A percentile compares a stretch with the other conserved stretches of the same genome.
Conservation (phyloP, 1,284 basidiomycete species). For the Trichosporon faecale region DNA sequence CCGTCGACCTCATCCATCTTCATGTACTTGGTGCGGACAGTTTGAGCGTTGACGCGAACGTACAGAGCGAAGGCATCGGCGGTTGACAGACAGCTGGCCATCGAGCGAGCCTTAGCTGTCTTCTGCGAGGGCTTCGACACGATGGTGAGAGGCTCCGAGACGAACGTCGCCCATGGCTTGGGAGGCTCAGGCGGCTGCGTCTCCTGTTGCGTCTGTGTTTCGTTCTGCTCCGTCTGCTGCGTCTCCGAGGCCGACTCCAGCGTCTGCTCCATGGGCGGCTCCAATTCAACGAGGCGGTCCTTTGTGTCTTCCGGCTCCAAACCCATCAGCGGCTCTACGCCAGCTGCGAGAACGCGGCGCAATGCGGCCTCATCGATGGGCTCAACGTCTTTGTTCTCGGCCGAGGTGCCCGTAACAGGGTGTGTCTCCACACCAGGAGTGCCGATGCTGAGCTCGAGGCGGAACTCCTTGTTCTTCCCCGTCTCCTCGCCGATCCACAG, state of each 20-base stretch:
- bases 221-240: background rate
- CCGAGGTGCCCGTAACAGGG: background rate
- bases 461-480: slow-evolving; percentile 41
- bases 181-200: background rate
- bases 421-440: slow-evolving; percentile 21
- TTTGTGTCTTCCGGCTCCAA: slow-evolving; percentile 2
- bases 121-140: slow-evolving; percentile 97
- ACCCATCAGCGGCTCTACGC: slow-evolving; percentile 13
- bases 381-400: background rate
- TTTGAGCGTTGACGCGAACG: slow-evolving; percentile 95
- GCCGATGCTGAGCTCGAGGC: slow-evolving; percentile 34
- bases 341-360: slow-evolving; percentile 9
- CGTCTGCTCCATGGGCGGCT: background rate
- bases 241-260: background rate
- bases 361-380: slow-evolving; percentile 18
- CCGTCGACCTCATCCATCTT: slow-evolving; percentile 57
- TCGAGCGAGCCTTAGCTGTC: slow-evolving; percentile 91
- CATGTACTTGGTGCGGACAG: slow-evolving; percentile 95
- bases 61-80: slow-evolving; percentile 90
- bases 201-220: background rate
- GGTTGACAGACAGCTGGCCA: slow-evolving; percentile 83
- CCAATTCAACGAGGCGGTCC: background rate
- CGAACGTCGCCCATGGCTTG: slow-evolving; percentile 77
- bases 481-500: slow-evolving; percentile 39
- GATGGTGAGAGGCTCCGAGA: slow-evolving; percentile 85